Evolutionary conservation across 768 basidiomycete species (phyloP).

Genomic region (Naganishia friedmannii): DNA sequence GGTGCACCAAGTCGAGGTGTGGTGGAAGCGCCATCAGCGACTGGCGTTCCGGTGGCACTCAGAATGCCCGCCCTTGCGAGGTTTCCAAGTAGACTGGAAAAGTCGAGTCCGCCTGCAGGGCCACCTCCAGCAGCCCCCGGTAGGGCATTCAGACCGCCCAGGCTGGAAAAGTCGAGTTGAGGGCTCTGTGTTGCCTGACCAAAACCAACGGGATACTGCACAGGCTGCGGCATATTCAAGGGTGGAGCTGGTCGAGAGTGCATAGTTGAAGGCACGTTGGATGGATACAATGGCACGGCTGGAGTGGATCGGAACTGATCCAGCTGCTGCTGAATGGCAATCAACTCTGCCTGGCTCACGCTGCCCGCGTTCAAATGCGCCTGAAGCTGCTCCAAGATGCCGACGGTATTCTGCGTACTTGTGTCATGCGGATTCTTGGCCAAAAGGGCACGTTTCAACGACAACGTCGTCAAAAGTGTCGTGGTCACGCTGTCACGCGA

Average conservation of each 20-base stretch:
- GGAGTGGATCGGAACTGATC: conserved; percentile 30
- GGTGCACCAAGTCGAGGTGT: neutral
- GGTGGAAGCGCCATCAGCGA: neutral
- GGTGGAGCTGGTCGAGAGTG: neutral
- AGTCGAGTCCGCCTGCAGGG: conserved; percentile 6
- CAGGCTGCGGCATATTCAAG: neutral
- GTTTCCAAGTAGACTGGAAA: conserved; percentile 15
- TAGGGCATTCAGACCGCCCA: neutral
- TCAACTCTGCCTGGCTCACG: conserved; percentile 48
- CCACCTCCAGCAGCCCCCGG: neutral
- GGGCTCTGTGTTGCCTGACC: conserved; percentile 6
- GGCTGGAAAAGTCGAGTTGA: neutral
- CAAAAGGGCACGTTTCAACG: conserved; percentile 6
- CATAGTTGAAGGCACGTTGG: conserved; percentile 8
- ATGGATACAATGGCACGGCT: neutral
- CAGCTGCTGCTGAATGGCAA: conserved; percentile 52
- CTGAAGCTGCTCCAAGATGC: conserved; percentile 24
- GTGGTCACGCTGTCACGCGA: conserved; percentile 33
- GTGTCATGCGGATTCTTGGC: conserved; percentile 22
- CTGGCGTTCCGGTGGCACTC: conserved; percentile 10
- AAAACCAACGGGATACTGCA: neutral
- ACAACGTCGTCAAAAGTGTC: conserved; percentile 1
- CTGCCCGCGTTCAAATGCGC: conserved; percentile 55
- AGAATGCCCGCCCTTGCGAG: conserved; percentile 11
- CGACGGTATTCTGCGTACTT: conserved; percentile 1